A percentile compares a stretch with the other conserved stretches of the same genome.
Conservation (phyloP, 108 stramenopile genomes). For the Cyclotella sp. region DNA sequence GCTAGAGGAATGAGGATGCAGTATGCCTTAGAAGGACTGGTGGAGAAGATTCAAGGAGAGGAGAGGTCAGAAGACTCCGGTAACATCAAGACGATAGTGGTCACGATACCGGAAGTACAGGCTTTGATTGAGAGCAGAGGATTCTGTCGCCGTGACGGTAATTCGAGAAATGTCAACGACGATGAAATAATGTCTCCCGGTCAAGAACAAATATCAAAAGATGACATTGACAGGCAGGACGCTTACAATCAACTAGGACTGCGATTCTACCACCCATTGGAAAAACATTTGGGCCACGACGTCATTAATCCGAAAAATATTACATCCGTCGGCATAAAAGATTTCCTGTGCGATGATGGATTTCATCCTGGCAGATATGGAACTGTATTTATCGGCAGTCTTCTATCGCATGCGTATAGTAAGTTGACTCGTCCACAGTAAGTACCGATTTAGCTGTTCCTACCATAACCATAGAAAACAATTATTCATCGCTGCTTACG, state of each 20-base stretch:
- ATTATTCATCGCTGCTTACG: too few species aligned
- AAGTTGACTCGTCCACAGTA: background rate
- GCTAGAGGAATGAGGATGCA: slow-evolving; percentile 24
- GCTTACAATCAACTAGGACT: background rate
- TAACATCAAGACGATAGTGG: background rate
- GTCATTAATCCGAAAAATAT: background rate
- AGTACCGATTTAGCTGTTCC: background rate
- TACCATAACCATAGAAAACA: too few species aligned
- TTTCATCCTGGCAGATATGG: slow-evolving; percentile 34
- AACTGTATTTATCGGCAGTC: slow-evolving; percentile 24
- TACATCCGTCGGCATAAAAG: slow-evolving; percentile 19
- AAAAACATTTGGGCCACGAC: slow-evolving; percentile 27
- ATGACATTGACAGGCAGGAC: background rate
- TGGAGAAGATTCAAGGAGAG: slow-evolving; percentile 18
- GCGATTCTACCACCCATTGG: slow-evolving; percentile 29
- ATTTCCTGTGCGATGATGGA: slow-evolving; percentile 35
- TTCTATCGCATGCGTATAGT: slow-evolving; percentile 24
- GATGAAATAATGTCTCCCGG: background rate
- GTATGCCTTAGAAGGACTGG: slow-evolving; percentile 5
- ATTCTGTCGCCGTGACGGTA: background rate
- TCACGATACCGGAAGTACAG: slow-evolving; percentile 24
- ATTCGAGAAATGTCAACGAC: background rate
- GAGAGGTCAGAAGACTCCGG: background rate
- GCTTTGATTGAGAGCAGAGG: slow-evolving; percentile 20
- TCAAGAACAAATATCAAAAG: too few species aligned